These are phyloP conservation scores for Trichoderma koningii DNA, from an alignment of 2,329 filamentous ascomycete genomes.

Conservation along the genomic window DNA sequence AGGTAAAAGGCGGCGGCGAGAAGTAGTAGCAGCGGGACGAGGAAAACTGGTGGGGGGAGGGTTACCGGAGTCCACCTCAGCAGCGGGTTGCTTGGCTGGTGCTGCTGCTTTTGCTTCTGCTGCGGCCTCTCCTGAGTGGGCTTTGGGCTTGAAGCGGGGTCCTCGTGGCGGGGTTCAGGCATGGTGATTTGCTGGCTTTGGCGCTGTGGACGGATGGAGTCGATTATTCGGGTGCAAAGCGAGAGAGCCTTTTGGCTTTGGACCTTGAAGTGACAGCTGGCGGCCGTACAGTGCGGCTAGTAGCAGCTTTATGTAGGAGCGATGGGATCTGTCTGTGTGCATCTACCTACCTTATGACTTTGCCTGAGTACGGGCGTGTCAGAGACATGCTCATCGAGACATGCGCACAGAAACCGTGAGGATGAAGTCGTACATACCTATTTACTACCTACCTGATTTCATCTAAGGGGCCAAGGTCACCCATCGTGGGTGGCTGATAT, in stretches of 20 bases:
- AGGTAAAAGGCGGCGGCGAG: conserved; percentile 41
- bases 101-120: conserved; percentile 2
- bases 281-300: conserved; percentile 26
- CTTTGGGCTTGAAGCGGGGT: conserved; percentile 40
- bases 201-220: background rate
- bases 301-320: no score
- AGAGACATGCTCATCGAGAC: background rate
- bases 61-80: conserved; percentile 41
- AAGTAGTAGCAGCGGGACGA: conserved; percentile 40
- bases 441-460: no score
- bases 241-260: no score
- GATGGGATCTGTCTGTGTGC: background rate
- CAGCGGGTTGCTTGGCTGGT: conserved; percentile 30
- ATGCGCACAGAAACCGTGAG: no score
- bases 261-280: conserved; percentile 7
- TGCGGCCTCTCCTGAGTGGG: conserved; percentile 19
- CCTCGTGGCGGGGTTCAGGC: conserved; percentile 40
- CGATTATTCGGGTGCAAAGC: background rate
- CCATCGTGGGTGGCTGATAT: no score
- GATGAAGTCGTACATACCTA: no score
- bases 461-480: no score
- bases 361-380: background rate
- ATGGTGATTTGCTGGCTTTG: conserved; percentile 34
- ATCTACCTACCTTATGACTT: background rate
- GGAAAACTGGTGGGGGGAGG: conserved; percentile 49